phyloP scores from a whole-genome alignment of 2,329 filamentous ascomycete species.

The Aspergillus bombycis region DNA sequence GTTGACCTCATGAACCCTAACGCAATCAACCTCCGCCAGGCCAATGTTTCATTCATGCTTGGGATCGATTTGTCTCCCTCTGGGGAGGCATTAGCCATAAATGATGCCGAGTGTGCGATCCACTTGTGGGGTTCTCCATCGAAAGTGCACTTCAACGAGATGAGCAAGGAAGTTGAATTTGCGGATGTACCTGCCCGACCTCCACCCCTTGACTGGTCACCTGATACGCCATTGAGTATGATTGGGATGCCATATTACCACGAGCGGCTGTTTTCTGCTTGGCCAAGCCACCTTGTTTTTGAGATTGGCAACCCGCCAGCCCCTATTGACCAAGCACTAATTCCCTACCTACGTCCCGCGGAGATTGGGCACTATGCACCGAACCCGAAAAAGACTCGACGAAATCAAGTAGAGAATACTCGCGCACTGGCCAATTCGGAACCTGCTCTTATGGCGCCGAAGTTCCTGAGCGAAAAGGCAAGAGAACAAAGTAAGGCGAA shows the following conservation, averaged over 20 bases:
- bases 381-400: conserved; percentile 71
- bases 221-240: conserved; percentile 77
- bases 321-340: conserved; percentile 71
- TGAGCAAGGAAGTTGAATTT: conserved; percentile 76
- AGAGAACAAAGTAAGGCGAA: conserved; percentile 59
- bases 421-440: conserved; percentile 64
- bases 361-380: conserved; percentile 79
- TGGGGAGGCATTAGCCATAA: conserved; percentile 80
- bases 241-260: conserved; percentile 94
- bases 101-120: conserved; percentile 76
- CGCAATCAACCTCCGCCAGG: conserved; percentile 80
- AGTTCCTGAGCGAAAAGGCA: conserved; percentile 92
- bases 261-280: conserved; percentile 82
- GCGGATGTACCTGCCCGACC: conserved; percentile 68
- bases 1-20: conserved; percentile 95
- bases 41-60: conserved; percentile 75
- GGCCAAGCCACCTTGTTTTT: conserved; percentile 81
- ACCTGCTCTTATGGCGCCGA: conserved; percentile 72
- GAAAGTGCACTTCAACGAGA: conserved; percentile 85
- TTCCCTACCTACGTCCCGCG: conserved; percentile 68
- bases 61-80: conserved; percentile 86
- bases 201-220: conserved; percentile 68
- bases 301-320: conserved; percentile 82
- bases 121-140: conserved; percentile 86
- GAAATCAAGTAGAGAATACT: conserved; percentile 84